Percentiles rank a stretch among this genome's conserved stretches.
phyloP scores from a whole-genome alignment of 176 grass and related monocot genomes.

The Oryza punctata region DNA sequence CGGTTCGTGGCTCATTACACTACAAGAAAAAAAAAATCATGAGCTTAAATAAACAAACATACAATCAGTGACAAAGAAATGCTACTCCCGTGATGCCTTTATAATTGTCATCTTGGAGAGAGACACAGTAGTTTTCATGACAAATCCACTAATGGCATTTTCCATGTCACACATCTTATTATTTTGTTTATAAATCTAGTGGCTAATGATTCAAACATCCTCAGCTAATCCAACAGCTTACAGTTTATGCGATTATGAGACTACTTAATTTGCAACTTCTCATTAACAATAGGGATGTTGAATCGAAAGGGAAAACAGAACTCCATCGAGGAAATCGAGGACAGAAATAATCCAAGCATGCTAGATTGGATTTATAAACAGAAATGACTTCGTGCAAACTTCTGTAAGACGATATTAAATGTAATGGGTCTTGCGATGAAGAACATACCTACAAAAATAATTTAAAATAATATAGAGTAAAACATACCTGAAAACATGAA shows the following conservation, averaged over 20 bases:
- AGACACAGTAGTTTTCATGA: not conserved
- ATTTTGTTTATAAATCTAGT: not conserved
- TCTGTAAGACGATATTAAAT: not conserved
- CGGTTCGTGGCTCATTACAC: slow-evolving; percentile 92
- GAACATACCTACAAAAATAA: not conserved
- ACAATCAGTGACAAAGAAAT: not conserved
- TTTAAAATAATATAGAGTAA: not conserved
- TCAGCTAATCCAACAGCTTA: not conserved
- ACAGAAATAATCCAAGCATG: not conserved
- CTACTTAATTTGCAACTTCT: slow-evolving; percentile 16
- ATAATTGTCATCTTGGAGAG: not conserved
- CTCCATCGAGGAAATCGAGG: not conserved
- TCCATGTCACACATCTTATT: not conserved
- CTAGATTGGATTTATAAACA: not conserved
- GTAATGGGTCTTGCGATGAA: not conserved
- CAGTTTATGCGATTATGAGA: not conserved
- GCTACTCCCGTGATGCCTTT: not conserved
- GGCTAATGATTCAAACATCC: not conserved
- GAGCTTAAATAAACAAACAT: slow-evolving; percentile 23
- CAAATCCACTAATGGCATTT: not conserved
- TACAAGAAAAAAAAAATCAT: slow-evolving; percentile 33
- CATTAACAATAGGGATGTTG: not conserved
- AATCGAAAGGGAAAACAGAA: not conserved
- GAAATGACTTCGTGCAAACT: not conserved
- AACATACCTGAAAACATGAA: slow-evolving; percentile 90